phyloP scores from a whole-genome alignment of 495 filamentous ascomycete species.

The Chaetomium fimeti region DNA sequence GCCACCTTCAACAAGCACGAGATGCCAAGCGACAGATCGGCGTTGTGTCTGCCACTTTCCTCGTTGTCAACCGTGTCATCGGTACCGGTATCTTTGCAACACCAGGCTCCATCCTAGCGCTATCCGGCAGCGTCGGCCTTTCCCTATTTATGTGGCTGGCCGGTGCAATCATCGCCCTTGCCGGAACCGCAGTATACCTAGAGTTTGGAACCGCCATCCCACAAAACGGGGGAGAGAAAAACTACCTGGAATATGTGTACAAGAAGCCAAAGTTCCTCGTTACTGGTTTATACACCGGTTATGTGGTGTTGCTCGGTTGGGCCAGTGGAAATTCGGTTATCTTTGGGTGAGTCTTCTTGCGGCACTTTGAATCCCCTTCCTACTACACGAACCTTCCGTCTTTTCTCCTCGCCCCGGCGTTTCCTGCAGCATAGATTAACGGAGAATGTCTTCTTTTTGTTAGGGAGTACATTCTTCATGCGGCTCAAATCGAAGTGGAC shows the following conservation, averaged over 20 bases:
- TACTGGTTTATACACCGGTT: slow-evolving; percentile 61
- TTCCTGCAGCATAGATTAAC: neutral
- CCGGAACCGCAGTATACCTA: slow-evolving; percentile 62
- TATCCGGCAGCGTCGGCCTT: slow-evolving; percentile 67
- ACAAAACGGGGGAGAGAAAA: slow-evolving; percentile 59
- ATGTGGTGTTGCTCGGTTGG: slow-evolving; percentile 57
- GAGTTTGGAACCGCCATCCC: slow-evolving; percentile 60
- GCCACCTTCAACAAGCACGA: slow-evolving; percentile 30
- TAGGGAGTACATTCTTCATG: slow-evolving; percentile 66
- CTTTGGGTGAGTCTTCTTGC: slow-evolving; percentile 41
- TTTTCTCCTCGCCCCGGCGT: neutral
- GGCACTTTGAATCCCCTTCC: neutral
- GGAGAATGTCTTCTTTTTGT: neutral
- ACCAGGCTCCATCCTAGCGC: slow-evolving; percentile 63
- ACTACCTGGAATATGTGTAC: slow-evolving; percentile 68
- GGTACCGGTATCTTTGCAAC: slow-evolving; percentile 80
- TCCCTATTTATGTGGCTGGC: slow-evolving; percentile 65
- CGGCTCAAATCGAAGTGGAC: slow-evolving; percentile 55
- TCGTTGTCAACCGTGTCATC: slow-evolving; percentile 62
- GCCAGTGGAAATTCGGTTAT: slow-evolving; percentile 62
- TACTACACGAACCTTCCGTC: neutral
- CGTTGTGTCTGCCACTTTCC: slow-evolving; percentile 39
- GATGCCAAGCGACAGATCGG: slow-evolving; percentile 42
- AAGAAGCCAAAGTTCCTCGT: slow-evolving; percentile 63
- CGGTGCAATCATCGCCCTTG: slow-evolving; percentile 60